Evolutionary conservation across 2,329 filamentous ascomycete genomes (phyloP), one percentile per base, ranked within the genome.

Genomic region (Westerdykella ornata): DNA sequence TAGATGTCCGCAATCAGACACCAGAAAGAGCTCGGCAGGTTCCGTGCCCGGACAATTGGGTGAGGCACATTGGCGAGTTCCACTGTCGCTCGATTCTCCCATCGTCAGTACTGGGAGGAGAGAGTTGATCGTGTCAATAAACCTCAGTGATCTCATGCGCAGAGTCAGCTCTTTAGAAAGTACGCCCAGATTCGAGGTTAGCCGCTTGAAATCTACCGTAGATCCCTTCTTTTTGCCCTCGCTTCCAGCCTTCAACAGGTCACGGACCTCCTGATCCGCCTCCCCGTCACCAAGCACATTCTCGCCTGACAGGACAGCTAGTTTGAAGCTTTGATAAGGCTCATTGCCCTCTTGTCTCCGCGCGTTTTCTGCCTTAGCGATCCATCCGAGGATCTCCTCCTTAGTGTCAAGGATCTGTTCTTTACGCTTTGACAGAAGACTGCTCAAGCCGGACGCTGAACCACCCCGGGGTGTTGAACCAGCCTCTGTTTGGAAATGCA

Each of bases 1-100:
- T 2, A 47, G 44, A 30, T 63, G 60, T 2, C 60, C 60, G 28
- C 59, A 63, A 11, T 53, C 46, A 1, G 52, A 46, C 7, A 53
- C 41, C 13, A 57, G n/a, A 19, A 44, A 52, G 1, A 61, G 33
- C n/a, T 51, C 29, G 3, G 37, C 33, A 2, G 48, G 12, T 1
- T 38, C 38, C 13, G 37, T 3, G 3, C 45, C 42, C 2, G 30
- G 17, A 43, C 60, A 64, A 4, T 30, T 1, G 1, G 45, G 35
- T 5, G 53, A 47, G 39, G 49, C 49, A 38, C 60, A 63, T 3
- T 12, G 22, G 5, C 16, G 17, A 17, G 30, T 15, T 6, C 7
- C 30, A 15, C 3, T 17, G n/a, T n/a, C 16, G 13, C 8, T 33
- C 30, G 12, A 14, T 33, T 17, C 30, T 33, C 14, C n/a, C 12